These are phyloP conservation scores for Cenchrus purpureus DNA, from an alignment of 176 grass and related monocot species.

Conservation along the genomic window DNA sequence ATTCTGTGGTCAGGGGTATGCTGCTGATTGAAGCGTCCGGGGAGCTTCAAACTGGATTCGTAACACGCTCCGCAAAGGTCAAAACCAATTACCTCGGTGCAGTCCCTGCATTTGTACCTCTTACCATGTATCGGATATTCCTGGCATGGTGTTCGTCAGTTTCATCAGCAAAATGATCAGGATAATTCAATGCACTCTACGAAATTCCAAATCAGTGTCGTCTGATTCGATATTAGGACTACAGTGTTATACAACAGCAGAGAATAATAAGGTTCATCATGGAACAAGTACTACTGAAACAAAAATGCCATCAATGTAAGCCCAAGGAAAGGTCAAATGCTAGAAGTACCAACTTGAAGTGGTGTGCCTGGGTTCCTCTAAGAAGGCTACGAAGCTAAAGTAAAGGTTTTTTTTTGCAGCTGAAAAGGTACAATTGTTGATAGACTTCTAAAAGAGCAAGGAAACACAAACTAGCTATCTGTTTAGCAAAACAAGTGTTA, in stretches of 20 bases:
- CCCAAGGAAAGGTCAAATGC: not conserved
- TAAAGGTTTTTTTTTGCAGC: not conserved
- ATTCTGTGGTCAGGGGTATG: slow-evolving; percentile 91
- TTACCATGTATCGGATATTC: slow-evolving; percentile 76
- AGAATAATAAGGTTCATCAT: slow-evolving; percentile 13
- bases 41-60: slow-evolving; percentile 62
- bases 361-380: not conserved
- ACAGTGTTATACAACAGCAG: not conserved
- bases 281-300: slow-evolving; percentile 9
- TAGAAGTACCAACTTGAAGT: slow-evolving; percentile 11
- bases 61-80: slow-evolving; percentile 85
- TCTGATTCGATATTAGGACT: not conserved
- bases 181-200: slow-evolving; percentile 2
- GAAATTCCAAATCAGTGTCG: not conserved
- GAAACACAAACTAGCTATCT: not conserved
- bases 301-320: slow-evolving; percentile 23
- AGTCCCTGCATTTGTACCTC: slow-evolving; percentile 84
- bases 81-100: slow-evolving; percentile 67
- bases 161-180: slow-evolving; percentile 11
- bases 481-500: not conserved
- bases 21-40: slow-evolving; percentile 88
- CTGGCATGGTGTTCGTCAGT: slow-evolving; percentile 44
- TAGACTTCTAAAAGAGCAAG: not conserved
- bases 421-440: not conserved
- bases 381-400: not conserved